Evolutionary conservation across 2,329 filamentous ascomycete species (phyloP).

Genomic region (Aspergillus fischeri): DNA sequence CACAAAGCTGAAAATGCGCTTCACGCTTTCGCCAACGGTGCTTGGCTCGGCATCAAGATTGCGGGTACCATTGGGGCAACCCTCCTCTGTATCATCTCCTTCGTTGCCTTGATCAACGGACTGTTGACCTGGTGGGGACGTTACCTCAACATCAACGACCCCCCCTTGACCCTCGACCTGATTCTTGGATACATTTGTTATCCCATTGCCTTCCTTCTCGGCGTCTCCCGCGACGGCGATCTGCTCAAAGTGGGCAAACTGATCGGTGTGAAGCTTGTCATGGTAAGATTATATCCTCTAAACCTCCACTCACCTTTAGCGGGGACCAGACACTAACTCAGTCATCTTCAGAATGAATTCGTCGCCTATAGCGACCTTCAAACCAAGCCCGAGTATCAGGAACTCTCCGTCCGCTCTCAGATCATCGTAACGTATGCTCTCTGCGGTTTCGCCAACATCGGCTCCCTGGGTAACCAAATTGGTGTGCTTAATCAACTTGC

Average conservation of each 20-base stretch:
- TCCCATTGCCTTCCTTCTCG: constrained; percentile 75
- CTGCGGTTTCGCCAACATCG: constrained; percentile 80
- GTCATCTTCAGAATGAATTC: constrained; percentile 63
- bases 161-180: constrained; percentile 68
- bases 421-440: constrained; percentile 84
- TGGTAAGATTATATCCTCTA: constrained; percentile 42
- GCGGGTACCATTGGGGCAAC: constrained; percentile 76
- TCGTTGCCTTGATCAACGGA: constrained; percentile 70
- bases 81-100: constrained; percentile 77
- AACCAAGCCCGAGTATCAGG: constrained; percentile 48
- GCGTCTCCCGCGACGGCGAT: constrained; percentile 61
- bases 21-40: constrained; percentile 79
- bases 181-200: constrained; percentile 75
- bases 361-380: constrained; percentile 63
- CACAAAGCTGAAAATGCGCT: constrained; percentile 69
- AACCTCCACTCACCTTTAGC: constrained; percentile 2
- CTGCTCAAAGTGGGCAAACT: constrained; percentile 71
- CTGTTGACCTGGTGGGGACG: constrained; percentile 79
- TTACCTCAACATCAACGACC: constrained; percentile 69
- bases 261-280: constrained; percentile 80
- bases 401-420: constrained; percentile 64
- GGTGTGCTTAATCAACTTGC: constrained; percentile 80
- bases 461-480: constrained; percentile 83
- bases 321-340: neutral
- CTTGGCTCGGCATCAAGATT: constrained; percentile 83